Conservation (phyloP, 805 yeast species). For the Starmera quercuum region DNA sequence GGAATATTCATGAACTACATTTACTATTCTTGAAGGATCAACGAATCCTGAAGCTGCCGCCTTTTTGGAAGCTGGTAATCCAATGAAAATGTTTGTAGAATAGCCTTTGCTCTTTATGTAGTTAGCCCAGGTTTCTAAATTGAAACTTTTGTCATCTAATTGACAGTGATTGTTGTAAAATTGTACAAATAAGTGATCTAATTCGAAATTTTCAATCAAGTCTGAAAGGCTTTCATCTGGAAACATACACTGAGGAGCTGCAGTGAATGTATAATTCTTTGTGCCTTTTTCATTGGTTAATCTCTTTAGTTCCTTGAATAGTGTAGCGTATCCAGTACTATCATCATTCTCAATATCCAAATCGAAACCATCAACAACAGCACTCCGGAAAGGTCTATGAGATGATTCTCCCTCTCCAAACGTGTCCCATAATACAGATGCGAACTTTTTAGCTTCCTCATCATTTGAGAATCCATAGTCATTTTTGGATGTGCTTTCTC, state of each 20-base stretch:
- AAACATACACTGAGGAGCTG: slow-evolving; percentile 75
- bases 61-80: slow-evolving; percentile 48
- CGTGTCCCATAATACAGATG: slow-evolving; percentile 48
- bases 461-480: slow-evolving; percentile 83
- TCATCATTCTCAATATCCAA: slow-evolving; percentile 73
- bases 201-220: slow-evolving; percentile 39
- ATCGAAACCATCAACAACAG: slow-evolving; percentile 87
- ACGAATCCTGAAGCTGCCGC: slow-evolving; percentile 56
- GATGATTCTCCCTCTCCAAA: slow-evolving; percentile 51
- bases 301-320: slow-evolving; percentile 41
- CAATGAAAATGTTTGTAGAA: slow-evolving; percentile 46
- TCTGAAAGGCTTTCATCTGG: slow-evolving; percentile 54
- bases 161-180: slow-evolving; percentile 67
- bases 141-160: slow-evolving; percentile 32
- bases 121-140: slow-evolving; percentile 42
- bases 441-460: slow-evolving; percentile 61
- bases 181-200: slow-evolving; percentile 67
- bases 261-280: slow-evolving; percentile 53
- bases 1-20: slow-evolving; percentile 18
- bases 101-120: slow-evolving; percentile 11
- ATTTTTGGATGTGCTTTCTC: slow-evolving; percentile 59
- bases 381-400: slow-evolving; percentile 60
- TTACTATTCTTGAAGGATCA: slow-evolving; percentile 28
- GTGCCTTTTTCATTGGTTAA: slow-evolving; percentile 31
- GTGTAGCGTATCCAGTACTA: slow-evolving; percentile 58